phyloP scores from a whole-genome alignment of 1,139 yeast genomes.

The Taiozyma sp. region DNA sequence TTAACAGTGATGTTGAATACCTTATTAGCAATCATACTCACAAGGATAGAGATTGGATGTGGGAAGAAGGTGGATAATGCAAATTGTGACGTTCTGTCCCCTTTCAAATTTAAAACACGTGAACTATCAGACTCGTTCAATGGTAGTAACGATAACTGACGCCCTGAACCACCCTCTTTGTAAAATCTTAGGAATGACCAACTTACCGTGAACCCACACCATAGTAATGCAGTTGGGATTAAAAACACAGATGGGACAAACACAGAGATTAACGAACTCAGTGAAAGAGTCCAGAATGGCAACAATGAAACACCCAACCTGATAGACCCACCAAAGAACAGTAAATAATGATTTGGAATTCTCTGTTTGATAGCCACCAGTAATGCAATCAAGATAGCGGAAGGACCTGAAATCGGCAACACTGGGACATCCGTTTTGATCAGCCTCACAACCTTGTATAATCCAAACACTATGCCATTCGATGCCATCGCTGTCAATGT shows the following conservation, averaged over 20 bases:
- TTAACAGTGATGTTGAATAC: constrained; percentile 23
- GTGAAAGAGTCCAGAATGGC: constrained; percentile 31
- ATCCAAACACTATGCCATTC: constrained; percentile 5
- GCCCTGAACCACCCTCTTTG: constrained; percentile 38
- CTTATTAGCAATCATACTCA: constrained; percentile 23
- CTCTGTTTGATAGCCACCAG: constrained; percentile 41
- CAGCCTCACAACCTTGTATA: neutral
- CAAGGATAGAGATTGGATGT: constrained; percentile 32
- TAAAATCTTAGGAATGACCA: constrained; percentile 39
- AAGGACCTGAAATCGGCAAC: constrained; percentile 16
- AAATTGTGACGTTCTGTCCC: constrained; percentile 40
- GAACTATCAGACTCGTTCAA: constrained; percentile 13
- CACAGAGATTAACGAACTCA: constrained; percentile 19
- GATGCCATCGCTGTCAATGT: constrained; percentile 5
- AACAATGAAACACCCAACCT: constrained; percentile 35
- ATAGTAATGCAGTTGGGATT: constrained; percentile 6
- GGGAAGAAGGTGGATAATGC: constrained; percentile 41
- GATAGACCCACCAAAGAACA: constrained; percentile 36
- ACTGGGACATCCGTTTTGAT: neutral
- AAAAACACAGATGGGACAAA: constrained; percentile 11
- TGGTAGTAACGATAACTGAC: constrained; percentile 39
- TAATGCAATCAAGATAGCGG: constrained; percentile 30
- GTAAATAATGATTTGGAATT: constrained; percentile 38
- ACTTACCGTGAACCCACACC: constrained; percentile 29
- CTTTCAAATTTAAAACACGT: constrained; percentile 13